Conservation (phyloP, 305 asterid genomes). For the Rubia balearica region DNA sequence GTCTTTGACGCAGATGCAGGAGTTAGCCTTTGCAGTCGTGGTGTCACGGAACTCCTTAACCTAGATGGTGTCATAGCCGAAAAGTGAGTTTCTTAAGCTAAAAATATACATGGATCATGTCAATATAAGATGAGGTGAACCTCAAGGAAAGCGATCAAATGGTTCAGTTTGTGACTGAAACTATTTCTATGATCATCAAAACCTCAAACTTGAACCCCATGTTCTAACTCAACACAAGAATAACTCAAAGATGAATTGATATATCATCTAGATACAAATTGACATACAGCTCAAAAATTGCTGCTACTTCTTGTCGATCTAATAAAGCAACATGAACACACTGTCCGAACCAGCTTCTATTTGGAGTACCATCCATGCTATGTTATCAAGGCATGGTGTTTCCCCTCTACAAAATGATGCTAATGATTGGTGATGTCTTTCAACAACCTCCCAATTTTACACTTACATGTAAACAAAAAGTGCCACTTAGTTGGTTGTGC, state of each 20-base stretch:
- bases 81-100: background rate
- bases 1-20: slow-evolving; percentile 14
- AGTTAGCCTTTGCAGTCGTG: background rate
- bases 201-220: background rate
- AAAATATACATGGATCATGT: background rate
- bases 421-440: background rate
- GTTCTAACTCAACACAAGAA: background rate
- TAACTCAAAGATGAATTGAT: background rate
- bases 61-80: background rate
- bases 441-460: background rate
- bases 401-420: background rate
- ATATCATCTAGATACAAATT: background rate
- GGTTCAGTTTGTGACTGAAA: background rate
- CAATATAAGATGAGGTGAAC: background rate
- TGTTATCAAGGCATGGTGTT: background rate
- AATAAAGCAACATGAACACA: background rate
- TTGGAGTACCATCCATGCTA: background rate
- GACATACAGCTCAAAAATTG: background rate
- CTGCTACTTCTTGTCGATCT: background rate
- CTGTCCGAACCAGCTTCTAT: background rate
- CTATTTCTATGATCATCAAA: too few relatives aligned
- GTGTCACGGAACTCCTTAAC: slow-evolving; percentile 10
- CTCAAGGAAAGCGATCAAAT: background rate
- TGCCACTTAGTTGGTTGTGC: background rate
- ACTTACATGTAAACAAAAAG: background rate